Base-by-base conservation (phyloP, 352 stramenopile species). In the Phytophthora sp. region DNA sequence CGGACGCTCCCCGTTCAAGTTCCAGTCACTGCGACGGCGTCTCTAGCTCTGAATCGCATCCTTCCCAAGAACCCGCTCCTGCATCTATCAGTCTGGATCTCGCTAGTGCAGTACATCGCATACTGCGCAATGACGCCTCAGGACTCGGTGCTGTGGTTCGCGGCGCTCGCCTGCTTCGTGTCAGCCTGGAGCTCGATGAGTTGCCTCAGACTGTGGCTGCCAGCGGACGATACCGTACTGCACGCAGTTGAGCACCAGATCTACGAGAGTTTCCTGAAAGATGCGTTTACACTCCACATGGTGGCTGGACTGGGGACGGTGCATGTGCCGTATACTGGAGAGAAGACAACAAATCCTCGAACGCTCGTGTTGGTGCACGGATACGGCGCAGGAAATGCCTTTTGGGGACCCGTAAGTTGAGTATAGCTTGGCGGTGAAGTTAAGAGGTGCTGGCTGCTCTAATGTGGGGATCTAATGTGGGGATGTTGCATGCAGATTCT, bases 341-440 rank as follows among this genome's bases (percentile, higher is more conserved):
- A 31, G 2, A 46, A 39, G 21, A 49, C 27, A 9, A 58, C 79
- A 23, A 64, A 69, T 20, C 64, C 76, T 3, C 55, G 66, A 23
- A 84, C 74, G 13, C 64, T 91, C 18, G 83, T 91, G 23, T 72
- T 91, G 18, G 60, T 91, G 13, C 83, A 91, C 50, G 83, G 83
- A 16, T 91, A 88, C 59, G 77, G 77, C n/a, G 80, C 76, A 47
- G 83, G 83, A 1, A 91, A 91, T 49, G 83, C 77, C 0, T 89
- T 90, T 30, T 91, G 83, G 83, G 80, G 80, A 7, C 61, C 81
- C 57, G 82, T 90, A 68, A 15, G 69, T 67, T 29, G 9, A 38
- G 23, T 2, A 16, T 36, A 3, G 8, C 27, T 45, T 27, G 16
- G 13, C 9, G 21, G 3, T 29, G 45, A 57, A 13, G 59, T 12